phyloP scores from a whole-genome alignment of 495 filamentous ascomycete genomes.

The Penicillium paxilli region DNA sequence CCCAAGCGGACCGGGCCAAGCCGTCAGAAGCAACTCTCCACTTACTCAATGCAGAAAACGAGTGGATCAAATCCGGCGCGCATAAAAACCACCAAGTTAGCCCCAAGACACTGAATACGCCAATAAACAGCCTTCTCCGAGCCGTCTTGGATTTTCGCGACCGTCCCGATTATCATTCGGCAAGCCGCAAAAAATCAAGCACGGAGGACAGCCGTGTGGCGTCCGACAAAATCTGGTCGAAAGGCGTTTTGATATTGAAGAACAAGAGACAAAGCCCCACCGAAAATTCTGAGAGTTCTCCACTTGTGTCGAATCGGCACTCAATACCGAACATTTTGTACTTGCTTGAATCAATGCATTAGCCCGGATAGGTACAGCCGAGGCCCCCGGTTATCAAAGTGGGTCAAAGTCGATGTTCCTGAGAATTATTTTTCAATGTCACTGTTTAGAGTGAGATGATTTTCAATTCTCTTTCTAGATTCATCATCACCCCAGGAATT shows the following conservation, averaged over 20 bases:
- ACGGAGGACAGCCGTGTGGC: neutral
- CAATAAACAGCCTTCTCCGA: neutral
- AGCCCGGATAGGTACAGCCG: conserved; percentile 7
- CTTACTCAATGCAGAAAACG: neutral
- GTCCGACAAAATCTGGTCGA: conserved; percentile 1
- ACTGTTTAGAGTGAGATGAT: conserved; percentile 1
- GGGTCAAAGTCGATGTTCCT: conserved; percentile 4
- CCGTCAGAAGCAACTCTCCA: neutral
- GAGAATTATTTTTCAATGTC: conserved; percentile 1
- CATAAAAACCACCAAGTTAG: neutral
- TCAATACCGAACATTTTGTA: conserved; percentile 1
- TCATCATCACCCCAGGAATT: neutral
- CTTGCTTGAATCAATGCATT: conserved; percentile 1
- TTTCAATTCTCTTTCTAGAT: neutral
- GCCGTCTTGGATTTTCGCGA: neutral
- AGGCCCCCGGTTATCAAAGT: conserved; percentile 19
- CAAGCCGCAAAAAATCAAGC: neutral
- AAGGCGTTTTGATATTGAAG: neutral
- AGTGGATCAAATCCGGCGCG: neutral
- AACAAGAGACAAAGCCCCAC: conserved; percentile 1
- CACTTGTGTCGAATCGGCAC: conserved; percentile 8
- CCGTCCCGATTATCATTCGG: neutral
- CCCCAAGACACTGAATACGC: neutral
- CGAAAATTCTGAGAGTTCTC: conserved; percentile 10
- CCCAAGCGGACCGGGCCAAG: neutral